Percentiles rank a stretch among this genome's conserved stretches.
phyloP scores from a whole-genome alignment of 495 filamentous ascomycete genomes.

The Trichoderma erinaceum region DNA sequence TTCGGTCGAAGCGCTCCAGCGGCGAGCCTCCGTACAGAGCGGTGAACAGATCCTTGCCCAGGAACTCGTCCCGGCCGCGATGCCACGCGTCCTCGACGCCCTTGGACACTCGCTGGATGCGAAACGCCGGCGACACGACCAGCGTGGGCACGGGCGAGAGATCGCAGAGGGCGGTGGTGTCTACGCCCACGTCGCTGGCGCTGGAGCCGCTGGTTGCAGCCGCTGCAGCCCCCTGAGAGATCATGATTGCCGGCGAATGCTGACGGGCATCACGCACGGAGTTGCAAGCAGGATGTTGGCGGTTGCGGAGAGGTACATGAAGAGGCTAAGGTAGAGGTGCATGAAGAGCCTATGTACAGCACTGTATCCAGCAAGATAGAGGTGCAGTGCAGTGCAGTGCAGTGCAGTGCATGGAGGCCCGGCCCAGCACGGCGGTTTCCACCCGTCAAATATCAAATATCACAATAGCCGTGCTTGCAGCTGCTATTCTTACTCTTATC shows the following conservation, averaged over 20 bases:
- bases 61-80: constrained; percentile 32
- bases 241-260: neutral
- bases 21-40: constrained; percentile 31
- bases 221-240: neutral
- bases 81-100: constrained; percentile 40
- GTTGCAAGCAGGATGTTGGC: neutral
- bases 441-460: no score
- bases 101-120: constrained; percentile 44
- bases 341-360: no score
- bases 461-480: no score
- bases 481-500: neutral
- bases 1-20: constrained; percentile 32
- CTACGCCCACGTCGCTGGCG: neutral
- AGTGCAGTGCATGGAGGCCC: no score
- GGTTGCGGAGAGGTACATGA: no score
- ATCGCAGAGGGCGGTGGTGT: constrained; percentile 35
- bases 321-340: no score
- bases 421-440: no score
- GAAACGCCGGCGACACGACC: constrained; percentile 41
- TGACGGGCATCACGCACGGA: neutral
- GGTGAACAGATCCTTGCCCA: constrained; percentile 41
- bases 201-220: neutral
- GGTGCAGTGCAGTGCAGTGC: no score
- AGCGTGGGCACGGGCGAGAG: constrained; percentile 45
- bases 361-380: no score